These are phyloP conservation scores for Exophiala sideris DNA, from an alignment of 2,329 filamentous ascomycete species.

Conservation along the genomic window DNA sequence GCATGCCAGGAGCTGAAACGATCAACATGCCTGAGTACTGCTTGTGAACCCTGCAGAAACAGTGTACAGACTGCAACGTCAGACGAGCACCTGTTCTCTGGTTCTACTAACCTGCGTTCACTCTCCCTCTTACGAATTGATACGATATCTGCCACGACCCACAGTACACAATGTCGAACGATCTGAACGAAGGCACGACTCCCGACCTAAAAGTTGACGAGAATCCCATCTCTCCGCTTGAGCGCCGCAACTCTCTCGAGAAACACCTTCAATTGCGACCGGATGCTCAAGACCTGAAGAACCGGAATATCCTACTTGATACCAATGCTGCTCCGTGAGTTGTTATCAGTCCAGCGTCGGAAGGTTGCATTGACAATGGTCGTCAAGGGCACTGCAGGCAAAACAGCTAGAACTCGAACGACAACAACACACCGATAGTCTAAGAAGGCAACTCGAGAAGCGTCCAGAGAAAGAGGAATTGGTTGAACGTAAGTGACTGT, in stretches of 20 bases:
- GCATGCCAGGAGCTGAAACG: constrained; percentile 2
- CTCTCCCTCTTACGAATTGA: no score
- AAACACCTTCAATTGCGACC: constrained; percentile 70
- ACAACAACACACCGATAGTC: constrained; percentile 59
- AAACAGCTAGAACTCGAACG: constrained; percentile 62
- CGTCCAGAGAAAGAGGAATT: constrained; percentile 70
- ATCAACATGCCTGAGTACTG: background rate
- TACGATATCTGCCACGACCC: no score
- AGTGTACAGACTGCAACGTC: constrained; percentile 14
- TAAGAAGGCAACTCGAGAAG: constrained; percentile 63
- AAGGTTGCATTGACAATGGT: background rate
- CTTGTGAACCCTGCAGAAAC: constrained; percentile 1
- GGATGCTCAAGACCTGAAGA: constrained; percentile 62
- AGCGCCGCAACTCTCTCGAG: constrained; percentile 65
- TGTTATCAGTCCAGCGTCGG: background rate
- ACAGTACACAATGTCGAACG: constrained; percentile 19
- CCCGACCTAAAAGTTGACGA: constrained; percentile 48
- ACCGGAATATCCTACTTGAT: constrained; percentile 65
- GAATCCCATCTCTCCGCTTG: constrained; percentile 56
- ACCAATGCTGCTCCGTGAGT: constrained; percentile 64
- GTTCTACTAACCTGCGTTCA: background rate
- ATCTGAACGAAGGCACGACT: constrained; percentile 22
- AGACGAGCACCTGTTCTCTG: constrained; percentile 3
- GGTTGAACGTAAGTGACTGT: constrained; percentile 64
- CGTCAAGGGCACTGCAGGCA: constrained; percentile 57